phyloP scores from a whole-genome alignment of 495 filamentous ascomycete species.

The Articulospora tetracladia region DNA sequence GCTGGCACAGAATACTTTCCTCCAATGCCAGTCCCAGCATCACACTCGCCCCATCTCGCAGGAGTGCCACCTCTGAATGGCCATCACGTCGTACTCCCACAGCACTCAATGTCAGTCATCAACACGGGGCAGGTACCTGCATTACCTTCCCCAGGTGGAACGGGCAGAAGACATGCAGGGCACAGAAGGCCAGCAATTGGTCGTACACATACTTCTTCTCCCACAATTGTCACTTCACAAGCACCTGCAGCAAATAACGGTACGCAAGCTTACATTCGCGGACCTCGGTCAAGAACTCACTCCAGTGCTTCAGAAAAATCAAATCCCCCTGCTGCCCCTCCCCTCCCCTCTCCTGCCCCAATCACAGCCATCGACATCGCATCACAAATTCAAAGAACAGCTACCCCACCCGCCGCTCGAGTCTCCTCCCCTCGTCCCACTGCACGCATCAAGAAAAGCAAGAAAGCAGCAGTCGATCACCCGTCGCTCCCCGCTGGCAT shows the following conservation, averaged over 20 bases:
- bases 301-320: slow-evolving; percentile 41
- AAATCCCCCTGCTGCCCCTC: slow-evolving; percentile 40
- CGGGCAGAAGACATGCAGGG: slow-evolving; percentile 35
- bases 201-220: slow-evolving; percentile 78
- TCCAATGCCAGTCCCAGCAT: slow-evolving; percentile 60
- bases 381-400: slow-evolving; percentile 34
- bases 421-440: slow-evolving; percentile 53
- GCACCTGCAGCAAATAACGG: slow-evolving; percentile 27
- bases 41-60: slow-evolving; percentile 37
- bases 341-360: slow-evolving; percentile 51
- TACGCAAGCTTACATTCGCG: slow-evolving; percentile 30
- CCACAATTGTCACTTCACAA: slow-evolving; percentile 53
- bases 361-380: slow-evolving; percentile 24
- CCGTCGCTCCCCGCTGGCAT: slow-evolving; percentile 56
- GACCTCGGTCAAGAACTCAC: slow-evolving; percentile 43
- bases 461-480: slow-evolving; percentile 42
- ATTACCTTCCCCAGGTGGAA: slow-evolving; percentile 77
- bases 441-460: slow-evolving; percentile 46
- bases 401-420: slow-evolving; percentile 56
- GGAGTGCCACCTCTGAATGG: slow-evolving; percentile 25
- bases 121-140: slow-evolving; percentile 75
- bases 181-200: slow-evolving; percentile 52
- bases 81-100: slow-evolving; percentile 27
- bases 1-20: slow-evolving; percentile 85
- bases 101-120: slow-evolving; percentile 70